phyloP scores from a whole-genome alignment of 208 protist species.

The Sergeia podlipaevii region DNA sequence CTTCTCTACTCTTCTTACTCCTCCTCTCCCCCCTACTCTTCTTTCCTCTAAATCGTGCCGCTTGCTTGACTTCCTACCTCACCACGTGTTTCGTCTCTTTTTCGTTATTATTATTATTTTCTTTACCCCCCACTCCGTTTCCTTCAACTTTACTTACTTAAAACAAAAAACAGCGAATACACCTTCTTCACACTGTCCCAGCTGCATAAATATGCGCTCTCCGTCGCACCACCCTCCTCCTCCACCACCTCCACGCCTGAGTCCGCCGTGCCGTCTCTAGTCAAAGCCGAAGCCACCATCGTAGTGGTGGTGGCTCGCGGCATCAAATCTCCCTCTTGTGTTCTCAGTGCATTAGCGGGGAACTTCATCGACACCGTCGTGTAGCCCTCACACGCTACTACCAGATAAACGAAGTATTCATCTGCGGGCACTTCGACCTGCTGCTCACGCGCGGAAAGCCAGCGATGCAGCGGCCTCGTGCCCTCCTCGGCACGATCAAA shows the following conservation, averaged over 20 bases:
- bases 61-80: no score
- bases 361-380: constrained; percentile 77
- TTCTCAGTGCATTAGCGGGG: constrained; percentile 32
- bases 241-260: constrained; percentile 18
- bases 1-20: no score
- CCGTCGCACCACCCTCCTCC: constrained; percentile 16
- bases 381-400: constrained; percentile 87
- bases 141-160: constrained; percentile 31
- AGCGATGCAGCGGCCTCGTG: constrained; percentile 74
- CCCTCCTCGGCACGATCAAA: constrained; percentile 54
- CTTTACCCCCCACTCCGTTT: no score
- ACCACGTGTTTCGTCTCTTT: no score
- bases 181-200: constrained; percentile 69
- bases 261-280: background rate
- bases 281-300: background rate
- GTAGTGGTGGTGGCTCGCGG: constrained; percentile 1
- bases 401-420: constrained; percentile 68
- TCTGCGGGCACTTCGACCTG: constrained; percentile 47
- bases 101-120: no score
- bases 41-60: no score
- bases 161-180: constrained; percentile 77
- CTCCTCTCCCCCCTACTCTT: no score
- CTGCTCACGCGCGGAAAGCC: constrained; percentile 80
- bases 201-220: constrained; percentile 33
- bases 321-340: constrained; percentile 7